These are phyloP conservation scores for Tolypocladium paradoxum DNA, from an alignment of 2,329 filamentous ascomycete species.

Conservation along the genomic window DNA sequence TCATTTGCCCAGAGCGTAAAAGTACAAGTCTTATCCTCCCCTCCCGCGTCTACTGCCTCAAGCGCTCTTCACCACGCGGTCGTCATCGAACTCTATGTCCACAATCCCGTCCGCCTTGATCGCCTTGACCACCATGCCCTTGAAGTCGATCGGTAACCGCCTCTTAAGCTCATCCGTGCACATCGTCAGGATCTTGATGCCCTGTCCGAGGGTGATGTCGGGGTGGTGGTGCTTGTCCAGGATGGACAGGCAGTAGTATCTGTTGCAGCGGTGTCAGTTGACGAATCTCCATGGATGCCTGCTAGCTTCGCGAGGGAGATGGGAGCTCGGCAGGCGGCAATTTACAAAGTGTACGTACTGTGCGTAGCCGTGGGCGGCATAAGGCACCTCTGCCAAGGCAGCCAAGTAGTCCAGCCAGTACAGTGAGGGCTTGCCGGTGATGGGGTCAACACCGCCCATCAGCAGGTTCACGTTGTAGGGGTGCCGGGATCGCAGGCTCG, in stretches of 20 bases:
- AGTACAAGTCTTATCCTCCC: constrained; percentile 21
- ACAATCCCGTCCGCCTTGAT: constrained; percentile 88
- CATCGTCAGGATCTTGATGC: constrained; percentile 84
- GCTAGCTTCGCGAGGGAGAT: neutral
- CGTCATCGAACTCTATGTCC: constrained; percentile 78
- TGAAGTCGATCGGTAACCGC: constrained; percentile 96
- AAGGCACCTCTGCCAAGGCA: constrained; percentile 75
- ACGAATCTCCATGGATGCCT: neutral
- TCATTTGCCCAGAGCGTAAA: constrained; percentile 17
- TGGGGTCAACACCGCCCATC: constrained; percentile 85
- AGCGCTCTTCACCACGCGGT: constrained; percentile 55
- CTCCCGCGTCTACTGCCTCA: constrained; percentile 22
- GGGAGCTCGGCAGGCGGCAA: neutral
- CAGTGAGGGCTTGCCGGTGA: constrained; percentile 79
- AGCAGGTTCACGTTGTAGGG: constrained; percentile 97
- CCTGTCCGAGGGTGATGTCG: constrained; percentile 79
- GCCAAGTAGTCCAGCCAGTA: constrained; percentile 99
- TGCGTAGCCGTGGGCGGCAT: constrained; percentile 95
- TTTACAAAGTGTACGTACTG: constrained; percentile 49
- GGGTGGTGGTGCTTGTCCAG: constrained; percentile 98
- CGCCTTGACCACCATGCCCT: constrained; percentile 89
- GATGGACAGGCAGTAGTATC: constrained; percentile 95
- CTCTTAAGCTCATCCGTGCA: constrained; percentile 97
- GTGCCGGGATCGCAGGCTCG: constrained; percentile 79
- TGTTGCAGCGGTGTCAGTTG: constrained; percentile 19